Base-by-base conservation (phyloP, 345 rosid genomes). In the Eucalyptus curtisii region DNA sequence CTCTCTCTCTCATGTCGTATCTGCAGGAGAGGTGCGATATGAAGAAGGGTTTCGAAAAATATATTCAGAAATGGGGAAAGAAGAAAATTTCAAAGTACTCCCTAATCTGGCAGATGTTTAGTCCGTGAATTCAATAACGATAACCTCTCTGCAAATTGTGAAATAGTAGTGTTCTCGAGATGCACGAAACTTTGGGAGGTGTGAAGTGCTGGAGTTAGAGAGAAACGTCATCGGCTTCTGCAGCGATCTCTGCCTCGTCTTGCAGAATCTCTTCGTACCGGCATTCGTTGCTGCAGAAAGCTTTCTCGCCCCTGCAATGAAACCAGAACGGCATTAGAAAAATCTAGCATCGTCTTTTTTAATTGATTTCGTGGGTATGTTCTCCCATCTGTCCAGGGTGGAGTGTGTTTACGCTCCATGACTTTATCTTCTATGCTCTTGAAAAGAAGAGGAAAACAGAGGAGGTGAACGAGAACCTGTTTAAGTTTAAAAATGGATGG, bases 231-330 rank as follows among this genome's bases (percentile, higher is more conserved):
- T 61, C 81, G 17, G 48, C 49, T 50, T 55, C n/a, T 8, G 81
- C 86, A 49, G 89, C 89, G 37, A 86, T 90, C 89, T 92, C 93
- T 48, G 88, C 86, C 52, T 91, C 95, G 90, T 97, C 98, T 44
- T 91, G 89, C 68, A 95, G 89, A 94, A 96, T 96, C 92, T 97
- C 96, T 85, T 93, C 93, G 93, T 91, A 92, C 79, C 98, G 91
- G 92, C 99, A 97, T 91, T 96, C 96, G 22, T 88, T 90, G 88
- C 96, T 96, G 92, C 99, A 96, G 90, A 96, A 97, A 5, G 97
- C 97, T 85, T 95, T 94, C 49, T 96, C 99, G 31, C 99, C 99
- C 91, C 99, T 97, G 97, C 91, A 89, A 59, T 8, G 25, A 13
- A 81, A 24, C 49, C 4, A 48, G 16, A 31, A n/a, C 48, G 6